A percentile compares a stretch with the other conserved stretches of the same genome.
These are phyloP conservation scores for Trichoderma atrobrunneum DNA, from an alignment of 2,329 filamentous ascomycete genomes.

Conservation along the genomic window DNA sequence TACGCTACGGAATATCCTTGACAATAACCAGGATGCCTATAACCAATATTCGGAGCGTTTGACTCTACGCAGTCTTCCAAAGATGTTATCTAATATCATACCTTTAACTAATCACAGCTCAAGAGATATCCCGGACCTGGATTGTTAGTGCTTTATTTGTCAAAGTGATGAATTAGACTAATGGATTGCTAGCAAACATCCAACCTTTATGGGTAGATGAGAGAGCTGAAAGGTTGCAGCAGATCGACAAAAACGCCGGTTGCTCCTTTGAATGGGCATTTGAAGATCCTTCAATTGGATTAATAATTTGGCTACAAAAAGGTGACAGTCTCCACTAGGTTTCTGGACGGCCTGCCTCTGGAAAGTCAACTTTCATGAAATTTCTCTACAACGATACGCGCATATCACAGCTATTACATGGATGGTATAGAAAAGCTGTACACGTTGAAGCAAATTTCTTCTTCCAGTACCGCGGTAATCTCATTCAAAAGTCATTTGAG, in stretches of 20 bases:
- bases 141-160: background rate
- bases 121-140: background rate
- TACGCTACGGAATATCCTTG: background rate
- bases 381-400: background rate
- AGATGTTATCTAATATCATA: too few relatives aligned
- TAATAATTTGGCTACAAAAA: background rate
- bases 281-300: background rate
- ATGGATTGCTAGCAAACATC: background rate
- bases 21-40: background rate
- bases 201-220: background rate
- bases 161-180: background rate
- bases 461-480: background rate
- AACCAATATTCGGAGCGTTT: background rate
- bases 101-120: too few relatives aligned
- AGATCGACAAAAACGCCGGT: background rate
- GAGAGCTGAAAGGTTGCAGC: background rate
- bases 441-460: background rate
- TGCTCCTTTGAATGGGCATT: constrained; percentile 14
- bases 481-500: background rate
- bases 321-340: background rate
- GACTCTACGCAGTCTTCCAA: background rate
- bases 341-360: constrained; percentile 1
- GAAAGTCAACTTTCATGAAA: constrained; percentile 15
- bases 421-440: background rate
- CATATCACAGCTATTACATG: background rate